Base-by-base conservation (phyloP, 139 green algal species). In the Chlamydomonas sphaeroides region DNA sequence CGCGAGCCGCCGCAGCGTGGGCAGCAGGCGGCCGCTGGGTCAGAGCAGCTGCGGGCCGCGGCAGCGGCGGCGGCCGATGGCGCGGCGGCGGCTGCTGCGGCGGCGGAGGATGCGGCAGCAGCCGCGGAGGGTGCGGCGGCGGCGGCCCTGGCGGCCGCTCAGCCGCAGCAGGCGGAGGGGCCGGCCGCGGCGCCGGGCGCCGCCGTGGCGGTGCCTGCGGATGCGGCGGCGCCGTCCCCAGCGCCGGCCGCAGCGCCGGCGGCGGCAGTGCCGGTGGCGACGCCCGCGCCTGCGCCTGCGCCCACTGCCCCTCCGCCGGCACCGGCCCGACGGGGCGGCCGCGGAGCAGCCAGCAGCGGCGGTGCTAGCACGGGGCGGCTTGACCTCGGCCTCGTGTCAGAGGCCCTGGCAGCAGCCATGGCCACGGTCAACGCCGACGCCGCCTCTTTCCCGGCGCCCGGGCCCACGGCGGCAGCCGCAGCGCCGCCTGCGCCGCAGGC, bases 321-420 rank as follows among this genome's bases (percentile, higher is more conserved):
- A 11, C 30, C 25, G n/a, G 71, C 48, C 8, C 39, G 36, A 20
- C 71, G 26, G 28, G 59, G 59, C 39, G 85, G 87, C 66, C 69
- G 59, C 36, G 71, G 71, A 86, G 79, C 45, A 80, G 6, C 65
- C 78, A 62, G 84, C 28, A 20, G 33, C 48, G 15, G 8, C n/a
- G 11, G 23, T 28, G 57, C 74, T n/a, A 65, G 56, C 45, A 48
- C 51, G 53, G 83, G 68, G 49, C 80, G 49, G 5, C 49, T 80
- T 3, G 74, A 80, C 74, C 59, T 80, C 30, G 74, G 41, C 30
- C 23, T 70, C 26, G 39, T 80, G 18, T 80, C 74, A 4, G 74
- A 70, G 74, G 74, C 74, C 4, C 41, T 80, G 3, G 61, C 61
- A 0, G 74, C 74, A 5, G 74, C 74, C n/a, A n/a, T 70, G 15